These are phyloP conservation scores for Pichia norvegensis DNA, from an alignment of 1,139 yeast species.

Conservation along the genomic window DNA sequence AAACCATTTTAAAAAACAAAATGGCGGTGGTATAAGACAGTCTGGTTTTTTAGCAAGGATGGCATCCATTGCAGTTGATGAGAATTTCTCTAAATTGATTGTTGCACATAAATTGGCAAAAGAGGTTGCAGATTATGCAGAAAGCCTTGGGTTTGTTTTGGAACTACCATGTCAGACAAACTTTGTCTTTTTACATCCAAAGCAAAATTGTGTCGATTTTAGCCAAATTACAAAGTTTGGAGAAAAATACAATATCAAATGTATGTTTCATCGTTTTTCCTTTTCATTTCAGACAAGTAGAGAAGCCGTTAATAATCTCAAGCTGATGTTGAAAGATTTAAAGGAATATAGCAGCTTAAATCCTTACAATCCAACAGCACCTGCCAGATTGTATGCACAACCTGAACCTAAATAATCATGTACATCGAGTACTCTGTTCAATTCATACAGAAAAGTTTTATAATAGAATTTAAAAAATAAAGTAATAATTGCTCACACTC, in stretches of 20 bases:
- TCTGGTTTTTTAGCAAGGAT: conserved; percentile 74
- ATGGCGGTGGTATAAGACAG: conserved; percentile 93
- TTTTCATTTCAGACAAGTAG: conserved; percentile 75
- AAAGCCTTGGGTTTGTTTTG: conserved; percentile 45
- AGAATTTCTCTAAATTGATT: conserved; percentile 53
- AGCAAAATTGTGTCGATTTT: conserved; percentile 51
- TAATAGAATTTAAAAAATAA: too few relatives aligned
- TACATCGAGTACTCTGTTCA: background rate
- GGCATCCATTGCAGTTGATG: conserved; percentile 76
- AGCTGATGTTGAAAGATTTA: conserved; percentile 51
- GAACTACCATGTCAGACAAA: conserved; percentile 80
- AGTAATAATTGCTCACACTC: conserved; percentile 16
- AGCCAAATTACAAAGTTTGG: conserved; percentile 40
- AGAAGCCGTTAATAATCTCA: conserved; percentile 58
- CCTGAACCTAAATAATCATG: background rate
- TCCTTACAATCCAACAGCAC: conserved; percentile 16
- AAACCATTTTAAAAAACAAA: conserved; percentile 83
- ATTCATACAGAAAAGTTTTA: too few relatives aligned
- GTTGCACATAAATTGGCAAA: conserved; percentile 61
- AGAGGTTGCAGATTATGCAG: conserved; percentile 55
- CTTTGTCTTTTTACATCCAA: conserved; percentile 70
- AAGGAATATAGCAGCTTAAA: conserved; percentile 35
- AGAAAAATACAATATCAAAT: conserved; percentile 50
- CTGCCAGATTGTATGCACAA: conserved; percentile 17
- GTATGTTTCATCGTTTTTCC: conserved; percentile 63